These are phyloP conservation scores for Odontarrhena argentea DNA, from an alignment of 345 rosid species.

Conservation along the genomic window DNA sequence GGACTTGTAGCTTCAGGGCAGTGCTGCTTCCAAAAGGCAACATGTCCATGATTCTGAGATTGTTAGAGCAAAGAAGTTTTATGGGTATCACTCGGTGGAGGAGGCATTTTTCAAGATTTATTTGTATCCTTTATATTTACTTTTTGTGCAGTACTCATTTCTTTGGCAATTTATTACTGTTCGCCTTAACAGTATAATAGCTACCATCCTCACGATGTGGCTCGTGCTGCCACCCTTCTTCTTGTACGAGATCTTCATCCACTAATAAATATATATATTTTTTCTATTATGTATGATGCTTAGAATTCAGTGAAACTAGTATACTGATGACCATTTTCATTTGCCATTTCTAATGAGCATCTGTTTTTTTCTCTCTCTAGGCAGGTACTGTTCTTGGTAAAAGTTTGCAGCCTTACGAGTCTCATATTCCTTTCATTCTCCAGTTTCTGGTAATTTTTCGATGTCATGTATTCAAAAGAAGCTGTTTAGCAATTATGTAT, in stretches of 20 bases:
- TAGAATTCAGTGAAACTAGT: background rate
- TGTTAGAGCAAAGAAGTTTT: conserved; percentile 82
- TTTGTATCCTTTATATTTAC: conserved; percentile 66
- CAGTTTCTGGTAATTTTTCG: conserved; percentile 74
- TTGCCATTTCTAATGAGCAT: conserved; percentile 23
- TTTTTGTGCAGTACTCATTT: conserved; percentile 15
- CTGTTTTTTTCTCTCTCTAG: conserved; percentile 43
- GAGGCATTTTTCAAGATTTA: conserved; percentile 89
- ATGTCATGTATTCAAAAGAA: conserved; percentile 7
- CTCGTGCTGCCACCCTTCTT: conserved; percentile 71
- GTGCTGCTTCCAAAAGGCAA: conserved; percentile 66
- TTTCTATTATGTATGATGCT: conserved; percentile 13
- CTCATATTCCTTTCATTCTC: conserved; percentile 89
- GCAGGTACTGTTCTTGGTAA: conserved; percentile 73
- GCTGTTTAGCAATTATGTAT: conserved; percentile 15
- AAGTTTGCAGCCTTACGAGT: conserved; percentile 89
- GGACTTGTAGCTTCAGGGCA: conserved; percentile 65
- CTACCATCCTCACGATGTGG: conserved; percentile 75
- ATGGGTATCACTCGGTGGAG: conserved; percentile 83
- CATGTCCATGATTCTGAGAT: conserved; percentile 83
- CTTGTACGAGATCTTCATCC: conserved; percentile 50
- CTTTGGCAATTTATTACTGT: conserved; percentile 18
- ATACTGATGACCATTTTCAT: conserved; percentile 15
- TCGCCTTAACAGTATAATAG: conserved; percentile 58
- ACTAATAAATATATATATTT: background rate